phyloP scores from a whole-genome alignment of 257 asterid species.

The Solanum appendiculatum region DNA sequence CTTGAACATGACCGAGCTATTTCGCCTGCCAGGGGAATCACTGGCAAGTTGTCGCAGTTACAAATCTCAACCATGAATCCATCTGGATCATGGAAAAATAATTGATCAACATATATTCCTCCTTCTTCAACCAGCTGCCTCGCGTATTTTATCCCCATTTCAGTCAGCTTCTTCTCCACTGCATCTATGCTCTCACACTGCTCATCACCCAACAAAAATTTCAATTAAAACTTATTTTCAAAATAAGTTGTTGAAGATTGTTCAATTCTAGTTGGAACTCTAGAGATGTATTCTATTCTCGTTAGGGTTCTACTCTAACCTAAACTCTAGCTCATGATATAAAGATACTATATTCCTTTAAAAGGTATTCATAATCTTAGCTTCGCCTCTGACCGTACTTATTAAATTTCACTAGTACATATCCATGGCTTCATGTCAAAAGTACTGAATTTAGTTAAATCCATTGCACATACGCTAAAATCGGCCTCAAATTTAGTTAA shows the following conservation, averaged over 20 bases:
- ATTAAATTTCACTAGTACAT: neutral
- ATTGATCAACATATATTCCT: conserved; percentile 75
- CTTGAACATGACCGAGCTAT: conserved; percentile 67
- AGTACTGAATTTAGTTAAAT: neutral
- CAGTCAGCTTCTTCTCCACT: conserved; percentile 83
- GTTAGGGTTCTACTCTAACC: too few relatives aligned
- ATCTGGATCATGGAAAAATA: conserved; percentile 93
- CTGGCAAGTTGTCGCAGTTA: conserved; percentile 86
- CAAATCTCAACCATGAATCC: conserved; percentile 97
- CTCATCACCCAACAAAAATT: neutral
- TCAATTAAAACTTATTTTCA: neutral
- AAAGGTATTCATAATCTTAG: neutral
- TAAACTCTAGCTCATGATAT: too few relatives aligned
- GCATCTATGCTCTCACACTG: conserved; percentile 86
- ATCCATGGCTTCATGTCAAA: neutral
- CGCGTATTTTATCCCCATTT: conserved; percentile 60
- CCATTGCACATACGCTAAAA: neutral
- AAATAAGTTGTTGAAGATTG: neutral
- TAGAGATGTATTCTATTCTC: neutral
- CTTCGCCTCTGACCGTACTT: neutral
- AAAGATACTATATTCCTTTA: too few relatives aligned
- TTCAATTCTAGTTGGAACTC: neutral
- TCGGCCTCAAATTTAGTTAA: neutral
- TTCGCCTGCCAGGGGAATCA: conserved; percentile 65
- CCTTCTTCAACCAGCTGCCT: conserved; percentile 85